phyloP scores from a whole-genome alignment of 192 early-diverging fungal species.

The Dimargaris xerosporica region DNA sequence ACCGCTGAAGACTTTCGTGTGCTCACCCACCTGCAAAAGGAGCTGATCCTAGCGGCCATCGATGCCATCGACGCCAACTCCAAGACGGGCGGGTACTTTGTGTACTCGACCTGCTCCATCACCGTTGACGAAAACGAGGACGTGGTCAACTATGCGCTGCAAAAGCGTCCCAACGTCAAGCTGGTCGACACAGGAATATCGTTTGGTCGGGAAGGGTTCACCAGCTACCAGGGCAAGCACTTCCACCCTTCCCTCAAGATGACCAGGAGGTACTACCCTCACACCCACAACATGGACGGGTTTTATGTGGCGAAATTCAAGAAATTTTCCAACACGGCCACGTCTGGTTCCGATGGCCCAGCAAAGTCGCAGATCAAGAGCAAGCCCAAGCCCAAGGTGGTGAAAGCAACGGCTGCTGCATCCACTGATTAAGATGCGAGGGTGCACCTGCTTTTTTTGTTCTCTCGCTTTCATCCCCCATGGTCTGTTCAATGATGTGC shows the following conservation, averaged over 20 bases:
- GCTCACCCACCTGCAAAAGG: conserved; percentile 87
- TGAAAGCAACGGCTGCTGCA: no score
- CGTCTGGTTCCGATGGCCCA: no score
- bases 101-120: conserved; percentile 98
- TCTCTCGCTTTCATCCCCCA: no score
- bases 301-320: conserved; percentile 98
- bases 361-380: no score
- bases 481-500: no score
- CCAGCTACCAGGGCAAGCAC: conserved; percentile 66
- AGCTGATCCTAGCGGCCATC: conserved; percentile 91
- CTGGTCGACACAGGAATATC: conserved; percentile 79
- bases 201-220: conserved; percentile 89
- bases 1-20: conserved; percentile 80
- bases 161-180: conserved; percentile 87
- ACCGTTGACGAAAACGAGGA: conserved; percentile 96
- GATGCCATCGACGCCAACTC: conserved; percentile 90
- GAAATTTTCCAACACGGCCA: conserved; percentile 79
- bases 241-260: conserved; percentile 74
- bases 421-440: no score
- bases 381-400: no score
- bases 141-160: conserved; percentile 88
- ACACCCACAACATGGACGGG: conserved; percentile 98
- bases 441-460: no score
- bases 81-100: conserved; percentile 86
- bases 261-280: conserved; percentile 88